phyloP scores from a whole-genome alignment of 1,139 yeast species.

The Lodderomyces parapsilosis region DNA sequence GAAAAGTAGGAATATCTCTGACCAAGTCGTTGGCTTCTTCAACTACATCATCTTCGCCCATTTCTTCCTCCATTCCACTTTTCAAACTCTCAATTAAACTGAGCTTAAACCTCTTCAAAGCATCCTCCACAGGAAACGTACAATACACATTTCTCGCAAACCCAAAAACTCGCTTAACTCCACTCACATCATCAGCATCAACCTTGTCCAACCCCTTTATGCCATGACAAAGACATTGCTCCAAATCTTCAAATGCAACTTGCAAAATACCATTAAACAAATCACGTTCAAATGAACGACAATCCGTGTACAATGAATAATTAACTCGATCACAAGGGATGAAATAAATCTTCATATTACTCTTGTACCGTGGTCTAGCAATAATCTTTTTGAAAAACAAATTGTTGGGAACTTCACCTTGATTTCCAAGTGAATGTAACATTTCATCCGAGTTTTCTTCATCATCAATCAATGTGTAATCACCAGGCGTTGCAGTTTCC shows the following conservation, averaged over 20 bases:
- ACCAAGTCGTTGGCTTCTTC: not conserved
- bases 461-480: constrained; percentile 47
- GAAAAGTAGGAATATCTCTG: not conserved
- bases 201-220: constrained; percentile 2
- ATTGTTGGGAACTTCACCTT: constrained; percentile 43
- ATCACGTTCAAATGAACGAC: constrained; percentile 52
- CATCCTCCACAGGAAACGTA: constrained; percentile 24
- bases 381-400: constrained; percentile 46
- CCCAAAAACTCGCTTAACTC: constrained; percentile 4
- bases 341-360: constrained; percentile 48
- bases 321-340: constrained; percentile 28
- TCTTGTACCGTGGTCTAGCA: constrained; percentile 53
- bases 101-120: constrained; percentile 18
- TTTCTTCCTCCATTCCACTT: not conserved
- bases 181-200: constrained; percentile 5
- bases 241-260: constrained; percentile 15
- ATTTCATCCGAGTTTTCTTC: constrained; percentile 44
- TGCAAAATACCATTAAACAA: constrained; percentile 49
- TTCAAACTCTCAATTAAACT: constrained; percentile 11
- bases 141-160: constrained; percentile 18
- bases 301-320: constrained; percentile 49
- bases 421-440: constrained; percentile 38
- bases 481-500: constrained; percentile 57
- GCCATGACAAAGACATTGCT: constrained; percentile 1
- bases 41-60: not conserved